phyloP scores from a whole-genome alignment of 2,329 filamentous ascomycete genomes.

The Alternaria postmessia region DNA sequence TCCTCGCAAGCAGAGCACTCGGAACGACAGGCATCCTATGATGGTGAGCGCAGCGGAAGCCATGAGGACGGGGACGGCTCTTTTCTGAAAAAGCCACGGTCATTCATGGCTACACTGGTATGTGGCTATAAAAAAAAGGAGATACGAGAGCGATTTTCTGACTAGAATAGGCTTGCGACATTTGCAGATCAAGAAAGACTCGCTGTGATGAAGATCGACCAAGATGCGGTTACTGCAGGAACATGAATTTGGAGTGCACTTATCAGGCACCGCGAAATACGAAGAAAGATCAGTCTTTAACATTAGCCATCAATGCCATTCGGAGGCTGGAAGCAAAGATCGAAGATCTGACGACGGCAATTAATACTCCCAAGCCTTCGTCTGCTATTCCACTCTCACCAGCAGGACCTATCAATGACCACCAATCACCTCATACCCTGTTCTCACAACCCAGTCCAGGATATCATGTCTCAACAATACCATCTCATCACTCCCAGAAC shows the following conservation, averaged over 20 bases:
- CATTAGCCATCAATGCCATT: slow-evolving; percentile 63
- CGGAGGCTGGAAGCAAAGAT: slow-evolving; percentile 62
- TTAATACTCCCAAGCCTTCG: slow-evolving; percentile 31
- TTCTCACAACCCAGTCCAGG: slow-evolving; percentile 43
- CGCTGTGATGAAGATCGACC: slow-evolving; percentile 64
- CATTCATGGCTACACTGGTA: slow-evolving; percentile 47
- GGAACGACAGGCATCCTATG: slow-evolving; percentile 27
- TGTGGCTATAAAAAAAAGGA: neutral
- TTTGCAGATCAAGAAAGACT: slow-evolving; percentile 63
- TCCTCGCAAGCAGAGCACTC: slow-evolving; percentile 28
- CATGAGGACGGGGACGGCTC: slow-evolving; percentile 36
- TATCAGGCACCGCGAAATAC: slow-evolving; percentile 63
- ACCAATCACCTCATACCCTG: slow-evolving; percentile 37
- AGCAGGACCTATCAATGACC: slow-evolving; percentile 28
- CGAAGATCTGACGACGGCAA: slow-evolving; percentile 56
- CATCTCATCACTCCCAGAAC: slow-evolving; percentile 21
- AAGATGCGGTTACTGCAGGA: slow-evolving; percentile 60
- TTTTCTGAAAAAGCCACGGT: slow-evolving; percentile 45
- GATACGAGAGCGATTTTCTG: slow-evolving; percentile 7
- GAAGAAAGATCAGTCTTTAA: slow-evolving; percentile 63
- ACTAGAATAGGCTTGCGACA: slow-evolving; percentile 59
- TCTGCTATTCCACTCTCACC: slow-evolving; percentile 15
- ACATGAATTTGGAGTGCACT: slow-evolving; percentile 58
- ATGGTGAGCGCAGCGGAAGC: slow-evolving; percentile 33
- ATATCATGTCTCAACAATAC: slow-evolving; percentile 13